Percentiles rank a stretch among this genome's conserved stretches.
Evolutionary conservation across 176 grass and related monocot genomes (phyloP).

Genomic region (Oryza glaberrima): DNA sequence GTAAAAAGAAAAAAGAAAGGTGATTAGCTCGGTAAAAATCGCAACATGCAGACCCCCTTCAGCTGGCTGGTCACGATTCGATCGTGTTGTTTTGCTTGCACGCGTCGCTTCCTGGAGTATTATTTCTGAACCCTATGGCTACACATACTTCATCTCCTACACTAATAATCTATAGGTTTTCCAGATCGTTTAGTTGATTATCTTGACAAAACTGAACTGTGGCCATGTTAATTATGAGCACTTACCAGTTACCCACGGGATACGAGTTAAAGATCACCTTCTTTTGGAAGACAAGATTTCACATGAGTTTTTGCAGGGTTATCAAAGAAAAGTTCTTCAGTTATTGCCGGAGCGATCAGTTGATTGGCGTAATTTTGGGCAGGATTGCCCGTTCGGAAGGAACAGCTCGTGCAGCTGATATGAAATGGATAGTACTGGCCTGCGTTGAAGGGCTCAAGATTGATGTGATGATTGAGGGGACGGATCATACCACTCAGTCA

Average conservation of each 20-base stretch:
- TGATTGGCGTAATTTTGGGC: neutral
- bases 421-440: neutral
- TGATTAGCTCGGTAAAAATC: neutral
- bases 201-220: neutral
- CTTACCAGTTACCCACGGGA: too few relatives aligned
- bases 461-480: slow-evolving; percentile 42
- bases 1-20: neutral
- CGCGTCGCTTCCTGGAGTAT: neutral
- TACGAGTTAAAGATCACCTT: too few relatives aligned
- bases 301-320: neutral
- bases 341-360: neutral
- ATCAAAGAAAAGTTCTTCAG: too few relatives aligned
- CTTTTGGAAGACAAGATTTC: neutral
- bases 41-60: neutral
- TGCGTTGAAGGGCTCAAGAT: slow-evolving; percentile 35
- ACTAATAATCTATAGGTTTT: neutral
- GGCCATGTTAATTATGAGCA: neutral
- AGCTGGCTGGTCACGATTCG: neutral
- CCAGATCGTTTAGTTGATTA: neutral
- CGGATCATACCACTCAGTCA: neutral
- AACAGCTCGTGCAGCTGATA: neutral
- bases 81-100: neutral
- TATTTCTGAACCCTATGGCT: neutral
- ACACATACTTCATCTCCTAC: neutral
- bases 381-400: neutral